phyloP scores from a whole-genome alignment of 31 red algal genomes.

The Asparagopsis taxiformis region DNA sequence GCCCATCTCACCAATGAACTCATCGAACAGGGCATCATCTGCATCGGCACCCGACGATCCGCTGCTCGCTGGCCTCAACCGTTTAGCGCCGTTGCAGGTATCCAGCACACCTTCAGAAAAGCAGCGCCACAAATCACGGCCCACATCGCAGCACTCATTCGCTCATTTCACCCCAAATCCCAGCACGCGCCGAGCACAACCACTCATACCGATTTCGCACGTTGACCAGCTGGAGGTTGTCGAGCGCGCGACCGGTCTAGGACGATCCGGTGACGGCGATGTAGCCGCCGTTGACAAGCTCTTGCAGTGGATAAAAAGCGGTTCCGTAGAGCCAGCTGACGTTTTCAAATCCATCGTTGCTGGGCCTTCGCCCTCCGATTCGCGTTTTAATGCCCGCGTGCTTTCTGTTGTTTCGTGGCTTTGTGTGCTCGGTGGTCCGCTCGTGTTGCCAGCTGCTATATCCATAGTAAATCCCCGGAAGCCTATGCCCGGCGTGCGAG shows the following conservation, averaged over 20 bases:
- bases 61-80: constrained; percentile 15
- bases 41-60: constrained; percentile 10
- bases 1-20: too few relatives aligned
- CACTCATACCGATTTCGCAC: constrained; percentile 15
- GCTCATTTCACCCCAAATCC: not conserved
- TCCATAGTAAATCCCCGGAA: constrained; percentile 7
- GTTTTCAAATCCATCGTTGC: constrained; percentile 40
- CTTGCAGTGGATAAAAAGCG: constrained; percentile 21
- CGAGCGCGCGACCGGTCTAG: constrained; percentile 50
- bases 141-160: constrained; percentile 2
- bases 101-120: not conserved
- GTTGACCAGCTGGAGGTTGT: constrained; percentile 40
- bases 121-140: not conserved
- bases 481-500: constrained; percentile 10
- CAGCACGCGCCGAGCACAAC: not conserved
- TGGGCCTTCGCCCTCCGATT: constrained; percentile 29
- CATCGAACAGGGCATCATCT: not conserved
- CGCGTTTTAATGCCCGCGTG: constrained; percentile 52
- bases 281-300: constrained; percentile 15
- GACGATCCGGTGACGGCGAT: constrained; percentile 26
- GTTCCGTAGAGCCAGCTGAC: constrained; percentile 23
- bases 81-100: not conserved
- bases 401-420: constrained; percentile 44
- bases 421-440: constrained; percentile 42
- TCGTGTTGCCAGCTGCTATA: constrained; percentile 31